A percentile compares a stretch with the other conserved stretches of the same genome.
Conservation (phyloP, 805 yeast species). For the Jamesozyma gamospora region DNA sequence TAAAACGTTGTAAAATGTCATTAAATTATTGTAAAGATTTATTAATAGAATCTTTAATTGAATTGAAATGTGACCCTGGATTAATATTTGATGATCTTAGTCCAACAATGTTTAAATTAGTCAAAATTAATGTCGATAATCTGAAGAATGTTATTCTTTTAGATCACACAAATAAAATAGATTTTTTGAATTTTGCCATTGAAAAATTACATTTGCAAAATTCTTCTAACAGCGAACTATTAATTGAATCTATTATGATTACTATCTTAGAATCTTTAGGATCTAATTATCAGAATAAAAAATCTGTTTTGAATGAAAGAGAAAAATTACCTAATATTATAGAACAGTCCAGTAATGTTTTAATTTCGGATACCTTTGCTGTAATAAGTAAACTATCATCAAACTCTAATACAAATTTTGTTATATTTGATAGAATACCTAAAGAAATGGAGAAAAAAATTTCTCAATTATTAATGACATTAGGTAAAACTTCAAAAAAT, state of each 20-base stretch:
- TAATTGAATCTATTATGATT: not conserved
- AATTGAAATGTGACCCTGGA: conserved; percentile 7
- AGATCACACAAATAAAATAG: conserved; percentile 7
- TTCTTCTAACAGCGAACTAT: not conserved
- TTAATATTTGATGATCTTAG: conserved; percentile 5
- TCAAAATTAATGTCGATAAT: conserved; percentile 4
- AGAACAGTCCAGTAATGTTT: conserved; percentile 16
- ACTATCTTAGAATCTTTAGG: not conserved
- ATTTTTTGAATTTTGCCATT: conserved; percentile 9
- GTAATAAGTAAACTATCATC: not conserved
- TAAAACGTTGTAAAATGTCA: conserved; percentile 11
- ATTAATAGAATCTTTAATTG: conserved; percentile 10
- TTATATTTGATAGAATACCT: conserved; percentile 7
- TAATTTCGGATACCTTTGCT: conserved; percentile 7
- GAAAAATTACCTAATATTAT: conserved; percentile 5
- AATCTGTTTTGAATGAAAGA: not conserved
- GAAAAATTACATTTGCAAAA: not conserved
- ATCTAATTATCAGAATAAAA: not conserved
- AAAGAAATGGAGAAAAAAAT: conserved; percentile 14
- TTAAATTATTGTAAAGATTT: conserved; percentile 14
- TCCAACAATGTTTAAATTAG: conserved; percentile 2
- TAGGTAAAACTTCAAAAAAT: conserved; percentile 12
- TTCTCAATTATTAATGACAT: conserved; percentile 9
- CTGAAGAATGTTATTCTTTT: conserved; percentile 7
- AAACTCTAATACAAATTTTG: not conserved